Percentiles rank a stretch among this genome's conserved stretches.
phyloP scores from a whole-genome alignment of 192 early-diverging fungal genomes.

The Lunasporangiospora selenospora region DNA sequence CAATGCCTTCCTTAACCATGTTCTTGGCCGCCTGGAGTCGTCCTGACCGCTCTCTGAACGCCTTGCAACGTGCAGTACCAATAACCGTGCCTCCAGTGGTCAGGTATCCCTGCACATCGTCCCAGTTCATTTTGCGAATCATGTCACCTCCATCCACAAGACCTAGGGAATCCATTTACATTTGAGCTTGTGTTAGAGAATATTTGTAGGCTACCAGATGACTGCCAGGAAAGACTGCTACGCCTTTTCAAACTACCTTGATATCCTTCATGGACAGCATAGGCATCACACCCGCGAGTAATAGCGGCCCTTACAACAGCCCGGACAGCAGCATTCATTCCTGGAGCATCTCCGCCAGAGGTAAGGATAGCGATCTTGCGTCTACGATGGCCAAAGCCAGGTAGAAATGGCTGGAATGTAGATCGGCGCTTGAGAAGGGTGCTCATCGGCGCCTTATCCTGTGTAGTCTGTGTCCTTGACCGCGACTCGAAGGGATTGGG shows the following conservation, averaged over 20 bases:
- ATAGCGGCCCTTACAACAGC: slow-evolving; percentile 90
- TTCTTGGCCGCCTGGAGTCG: slow-evolving; percentile 84
- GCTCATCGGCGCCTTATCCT: neutral
- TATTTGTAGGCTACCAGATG: too few relatives aligned
- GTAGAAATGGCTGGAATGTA: neutral
- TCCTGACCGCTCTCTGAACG: slow-evolving; percentile 86
- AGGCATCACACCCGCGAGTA: slow-evolving; percentile 82
- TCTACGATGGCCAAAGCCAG: too few relatives aligned
- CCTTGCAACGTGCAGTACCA: slow-evolving; percentile 89
- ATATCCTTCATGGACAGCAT: slow-evolving; percentile 95
- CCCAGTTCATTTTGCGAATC: slow-evolving; percentile 86
- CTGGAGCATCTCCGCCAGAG: slow-evolving; percentile 94
- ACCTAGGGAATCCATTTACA: too few relatives aligned
- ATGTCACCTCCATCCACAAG: slow-evolving; percentile 92
- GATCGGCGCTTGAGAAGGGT: slow-evolving; percentile 4
- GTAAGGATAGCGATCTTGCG: slow-evolving; percentile 95
- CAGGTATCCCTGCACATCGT: slow-evolving; percentile 90
- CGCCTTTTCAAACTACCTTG: slow-evolving; percentile 79
- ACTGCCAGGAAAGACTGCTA: neutral
- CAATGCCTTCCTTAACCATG: slow-evolving; percentile 91
- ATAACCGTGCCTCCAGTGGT: slow-evolving; percentile 92
- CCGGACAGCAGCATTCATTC: slow-evolving; percentile 97
- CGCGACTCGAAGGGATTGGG: slow-evolving; percentile 57
- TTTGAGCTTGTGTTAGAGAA: too few relatives aligned
- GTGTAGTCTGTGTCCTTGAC: slow-evolving; percentile 37